A percentile compares a stretch with the other conserved stretches of the same genome.
These are phyloP conservation scores for Paramecium sexaurelia DNA, from an alignment of 73 alveolate genomes.

Conservation along the genomic window DNA sequence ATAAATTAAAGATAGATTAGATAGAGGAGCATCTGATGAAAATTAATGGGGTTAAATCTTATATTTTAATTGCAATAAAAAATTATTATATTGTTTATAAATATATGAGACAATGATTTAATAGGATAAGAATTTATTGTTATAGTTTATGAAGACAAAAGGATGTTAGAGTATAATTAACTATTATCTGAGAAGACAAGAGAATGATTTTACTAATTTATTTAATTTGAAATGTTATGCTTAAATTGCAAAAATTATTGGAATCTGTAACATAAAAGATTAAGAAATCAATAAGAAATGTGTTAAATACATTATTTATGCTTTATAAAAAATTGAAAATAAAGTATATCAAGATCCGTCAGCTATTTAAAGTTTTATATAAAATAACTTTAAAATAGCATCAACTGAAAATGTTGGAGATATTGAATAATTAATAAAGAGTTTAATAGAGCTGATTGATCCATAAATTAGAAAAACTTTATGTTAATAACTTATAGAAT, in stretches of 20 bases:
- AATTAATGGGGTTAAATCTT: background rate
- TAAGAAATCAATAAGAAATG: background rate
- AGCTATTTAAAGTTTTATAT: background rate
- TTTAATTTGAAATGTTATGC: constrained; percentile 47
- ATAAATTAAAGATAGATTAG: constrained; percentile 1
- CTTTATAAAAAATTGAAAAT: background rate
- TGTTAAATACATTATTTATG: background rate
- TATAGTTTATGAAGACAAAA: background rate
- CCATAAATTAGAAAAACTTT: constrained; percentile 3
- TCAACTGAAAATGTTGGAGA: background rate
- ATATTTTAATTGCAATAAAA: constrained; percentile 44
- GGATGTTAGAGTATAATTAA: background rate
- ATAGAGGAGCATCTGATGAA: constrained; percentile 24
- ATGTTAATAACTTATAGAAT: background rate
- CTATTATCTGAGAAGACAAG: constrained; percentile 16
- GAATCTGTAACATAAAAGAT: background rate
- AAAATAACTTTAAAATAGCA: background rate
- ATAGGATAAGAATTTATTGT: background rate
- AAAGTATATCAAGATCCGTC: constrained; percentile 7
- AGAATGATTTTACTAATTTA: background rate
- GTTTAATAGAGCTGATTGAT: background rate
- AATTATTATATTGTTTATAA: constrained; percentile 29
- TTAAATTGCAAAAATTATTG: constrained; percentile 11
- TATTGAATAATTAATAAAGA: background rate
- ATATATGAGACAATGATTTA: constrained; percentile 6